Base-by-base conservation (phyloP, 2,329 filamentous ascomycete genomes). In the Nigrospora osmanthi region DNA sequence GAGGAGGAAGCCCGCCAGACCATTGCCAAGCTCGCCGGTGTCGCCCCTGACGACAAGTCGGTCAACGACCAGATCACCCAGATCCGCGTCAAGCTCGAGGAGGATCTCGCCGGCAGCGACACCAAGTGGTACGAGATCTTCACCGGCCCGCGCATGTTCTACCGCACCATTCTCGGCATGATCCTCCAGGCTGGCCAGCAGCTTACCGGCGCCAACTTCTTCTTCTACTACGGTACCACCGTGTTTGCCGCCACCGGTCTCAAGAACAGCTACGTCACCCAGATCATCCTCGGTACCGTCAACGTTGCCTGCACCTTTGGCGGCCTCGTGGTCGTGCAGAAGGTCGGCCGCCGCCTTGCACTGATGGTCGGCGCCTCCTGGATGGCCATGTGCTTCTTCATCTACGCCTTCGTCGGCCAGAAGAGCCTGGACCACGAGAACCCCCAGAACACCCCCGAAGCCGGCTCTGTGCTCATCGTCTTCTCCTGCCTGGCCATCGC, bases 401-500 rank as follows among this genome's bases (percentile, higher is more conserved):
- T 73, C 47, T 75, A 72, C 49, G 68, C 71, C 36, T 73, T 73
- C 42, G 69, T 75, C 37, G 71, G 71, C 16, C 64, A 70, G 46
- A 74, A 66, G 43, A 61, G 62, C 31, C 61, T 77, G 11, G 64
- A 73, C 50, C 58, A 57, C 4, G 39, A 41, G 1, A 49, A 74
- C 53, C 69, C 72, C 46, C 52, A 62, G 63, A 68, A 62, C 50
- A 70, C 69, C 0, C 69, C 74, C 28, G 56, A 62, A 11, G 69
- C 75, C 6, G 81, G 81, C 17, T 69, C 74, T 4, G 74, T 75
- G 35, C 76, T 86, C 53, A 83, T 87, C 38, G 72, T 81, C 43
- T 85, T 85, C 60, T 81, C 82, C 0, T 85, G 81, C 55, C 68
- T 87, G 35, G 83, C 83, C 58, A 85, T 85, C 46, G 77, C 72